Evolutionary conservation across 495 filamentous ascomycete genomes (phyloP).

Genomic region (Podospora comata): DNA sequence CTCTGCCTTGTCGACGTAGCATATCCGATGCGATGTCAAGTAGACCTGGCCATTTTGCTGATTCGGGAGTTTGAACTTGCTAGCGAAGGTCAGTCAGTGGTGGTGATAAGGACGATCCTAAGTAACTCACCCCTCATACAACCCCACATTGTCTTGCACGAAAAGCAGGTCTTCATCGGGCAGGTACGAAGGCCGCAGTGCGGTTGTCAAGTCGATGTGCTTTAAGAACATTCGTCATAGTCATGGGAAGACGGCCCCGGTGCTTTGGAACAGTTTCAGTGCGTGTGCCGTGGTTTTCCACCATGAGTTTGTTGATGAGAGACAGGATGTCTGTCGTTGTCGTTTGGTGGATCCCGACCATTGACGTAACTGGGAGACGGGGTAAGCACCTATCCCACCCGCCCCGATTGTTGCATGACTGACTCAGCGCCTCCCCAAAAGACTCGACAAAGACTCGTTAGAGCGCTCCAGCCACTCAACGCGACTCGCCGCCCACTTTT

Average conservation of each 20-base stretch:
- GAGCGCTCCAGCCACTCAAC: slow-evolving; percentile 1
- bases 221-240: slow-evolving; percentile 91
- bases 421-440: not conserved
- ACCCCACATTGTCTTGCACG: slow-evolving; percentile 92
- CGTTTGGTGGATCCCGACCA: not conserved
- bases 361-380: no score
- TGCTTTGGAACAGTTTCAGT: not conserved
- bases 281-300: not conserved
- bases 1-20: slow-evolving; percentile 88
- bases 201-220: slow-evolving; percentile 89
- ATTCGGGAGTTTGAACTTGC: slow-evolving; percentile 92
- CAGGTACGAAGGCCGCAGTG: slow-evolving; percentile 82
- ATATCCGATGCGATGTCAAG: slow-evolving; percentile 88
- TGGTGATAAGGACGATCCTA: not conserved
- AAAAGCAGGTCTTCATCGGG: slow-evolving; percentile 90
- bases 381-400: no score
- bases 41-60: slow-evolving; percentile 96
- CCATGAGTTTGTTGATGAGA: not conserved
- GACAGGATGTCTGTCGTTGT: not conserved
- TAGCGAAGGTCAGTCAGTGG: slow-evolving; percentile 36
- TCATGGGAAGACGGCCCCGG: slow-evolving; percentile 28
- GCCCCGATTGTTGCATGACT: not conserved
- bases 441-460: slow-evolving; percentile 3
- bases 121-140: slow-evolving; percentile 86
- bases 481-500: slow-evolving; percentile 6